Evolutionary conservation across 352 stramenopile genomes (phyloP).

Genomic region (Pythium periplocum): DNA sequence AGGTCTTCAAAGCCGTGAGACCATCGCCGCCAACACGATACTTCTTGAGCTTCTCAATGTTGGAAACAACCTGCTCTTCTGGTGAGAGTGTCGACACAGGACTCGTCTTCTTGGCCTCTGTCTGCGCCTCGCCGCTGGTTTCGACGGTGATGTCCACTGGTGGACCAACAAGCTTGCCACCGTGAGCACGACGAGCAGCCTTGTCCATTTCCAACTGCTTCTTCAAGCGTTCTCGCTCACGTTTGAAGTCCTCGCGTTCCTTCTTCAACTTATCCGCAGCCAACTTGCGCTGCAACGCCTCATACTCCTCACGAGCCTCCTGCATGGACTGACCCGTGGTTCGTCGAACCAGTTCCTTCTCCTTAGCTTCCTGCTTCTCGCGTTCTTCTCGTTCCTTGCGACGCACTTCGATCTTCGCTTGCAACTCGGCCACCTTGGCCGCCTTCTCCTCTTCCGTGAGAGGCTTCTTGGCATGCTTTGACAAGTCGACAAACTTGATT

Average conservation of each 20-base stretch:
- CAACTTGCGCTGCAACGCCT: constrained; percentile 73
- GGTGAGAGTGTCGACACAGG: constrained; percentile 28
- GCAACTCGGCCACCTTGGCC: constrained; percentile 80
- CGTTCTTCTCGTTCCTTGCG: constrained; percentile 71
- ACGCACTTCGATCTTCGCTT: constrained; percentile 71
- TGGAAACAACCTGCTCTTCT: constrained; percentile 68
- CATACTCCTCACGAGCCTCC: constrained; percentile 76
- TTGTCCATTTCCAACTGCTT: constrained; percentile 91
- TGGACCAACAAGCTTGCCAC: constrained; percentile 71
- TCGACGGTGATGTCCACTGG: constrained; percentile 39
- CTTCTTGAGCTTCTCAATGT: constrained; percentile 76
- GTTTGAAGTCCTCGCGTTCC: constrained; percentile 85
- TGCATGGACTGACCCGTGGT: constrained; percentile 72
- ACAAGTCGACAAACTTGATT: constrained; percentile 81
- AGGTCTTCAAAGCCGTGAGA: constrained; percentile 74
- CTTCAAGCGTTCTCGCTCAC: constrained; percentile 85
- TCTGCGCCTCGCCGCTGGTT: not conserved
- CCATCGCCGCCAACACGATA: constrained; percentile 82
- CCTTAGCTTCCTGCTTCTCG: constrained; percentile 40
- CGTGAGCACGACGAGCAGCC: constrained; percentile 76
- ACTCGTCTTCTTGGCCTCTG: constrained; percentile 33
- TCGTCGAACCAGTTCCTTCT: constrained; percentile 71
- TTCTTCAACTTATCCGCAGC: constrained; percentile 82
- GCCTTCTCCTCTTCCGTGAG: constrained; percentile 87
- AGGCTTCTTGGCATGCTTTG: constrained; percentile 31